Conservation (phyloP, 257 asterid genomes). For the Jacaranda mimosifolia region DNA sequence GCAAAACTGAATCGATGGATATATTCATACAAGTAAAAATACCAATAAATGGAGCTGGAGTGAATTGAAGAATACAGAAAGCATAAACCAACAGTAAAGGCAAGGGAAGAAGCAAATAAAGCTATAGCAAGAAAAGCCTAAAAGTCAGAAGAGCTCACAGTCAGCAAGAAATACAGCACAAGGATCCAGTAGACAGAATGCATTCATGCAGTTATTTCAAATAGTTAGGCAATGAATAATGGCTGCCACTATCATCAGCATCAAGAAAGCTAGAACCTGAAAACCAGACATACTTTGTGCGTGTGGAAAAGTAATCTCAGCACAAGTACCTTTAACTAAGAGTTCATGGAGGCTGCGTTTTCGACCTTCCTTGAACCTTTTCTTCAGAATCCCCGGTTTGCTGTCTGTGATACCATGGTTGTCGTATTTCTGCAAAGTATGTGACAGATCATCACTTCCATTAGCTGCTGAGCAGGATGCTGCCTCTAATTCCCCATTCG, state of each 20-base stretch:
- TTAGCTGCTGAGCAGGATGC: slow-evolving; percentile 35
- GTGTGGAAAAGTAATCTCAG: slow-evolving; percentile 26
- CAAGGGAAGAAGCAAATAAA: background rate
- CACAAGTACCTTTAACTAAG: slow-evolving; percentile 48
- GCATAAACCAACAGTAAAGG: background rate
- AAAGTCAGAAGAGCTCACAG: background rate
- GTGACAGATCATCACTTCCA: slow-evolving; percentile 40
- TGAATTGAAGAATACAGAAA: background rate
- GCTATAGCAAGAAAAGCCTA: background rate
- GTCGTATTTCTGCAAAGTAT: slow-evolving; percentile 39
- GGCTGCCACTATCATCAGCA: background rate
- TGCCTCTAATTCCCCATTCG: slow-evolving; percentile 39
- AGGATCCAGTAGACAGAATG: slow-evolving; percentile 14
- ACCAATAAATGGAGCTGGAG: background rate
- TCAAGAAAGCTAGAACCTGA: background rate
- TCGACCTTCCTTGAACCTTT: slow-evolving; percentile 53
- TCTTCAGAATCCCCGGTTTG: slow-evolving; percentile 38
- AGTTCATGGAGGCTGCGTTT: slow-evolving; percentile 60
- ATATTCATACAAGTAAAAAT: background rate
- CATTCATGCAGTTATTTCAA: slow-evolving; percentile 6
- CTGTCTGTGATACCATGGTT: slow-evolving; percentile 35
- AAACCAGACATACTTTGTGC: background rate
- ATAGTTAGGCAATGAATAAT: slow-evolving; percentile 1
- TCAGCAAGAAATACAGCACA: background rate
- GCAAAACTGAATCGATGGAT: background rate